phyloP scores from a whole-genome alignment of 176 grass and related monocot genomes.

The Saccharum officinarum region DNA sequence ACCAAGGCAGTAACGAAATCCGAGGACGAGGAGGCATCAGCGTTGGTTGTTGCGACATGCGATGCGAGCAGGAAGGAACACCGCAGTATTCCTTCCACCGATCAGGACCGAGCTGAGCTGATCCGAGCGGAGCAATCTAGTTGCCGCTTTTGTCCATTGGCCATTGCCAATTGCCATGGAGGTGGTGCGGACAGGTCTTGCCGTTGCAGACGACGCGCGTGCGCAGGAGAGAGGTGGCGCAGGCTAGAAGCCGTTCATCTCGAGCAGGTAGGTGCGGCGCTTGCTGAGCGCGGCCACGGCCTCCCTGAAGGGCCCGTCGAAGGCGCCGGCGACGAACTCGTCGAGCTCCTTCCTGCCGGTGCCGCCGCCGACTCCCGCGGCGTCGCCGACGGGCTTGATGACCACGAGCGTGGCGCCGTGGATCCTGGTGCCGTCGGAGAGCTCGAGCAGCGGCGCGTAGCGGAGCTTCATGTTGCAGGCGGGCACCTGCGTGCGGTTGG shows the following conservation, averaged over 20 bases:
- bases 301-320: constrained; percentile 65
- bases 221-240: neutral
- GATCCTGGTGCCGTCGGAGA: constrained; percentile 64
- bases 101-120: neutral
- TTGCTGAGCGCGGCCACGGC: constrained; percentile 61
- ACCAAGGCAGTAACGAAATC: constrained; percentile 40
- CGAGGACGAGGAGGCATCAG: constrained; percentile 5
- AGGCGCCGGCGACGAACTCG: constrained; percentile 49
- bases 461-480: constrained; percentile 88
- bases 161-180: neutral
- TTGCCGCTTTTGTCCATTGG: neutral
- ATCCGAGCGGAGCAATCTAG: neutral
- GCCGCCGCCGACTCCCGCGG: constrained; percentile 26
- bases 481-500: constrained; percentile 73
- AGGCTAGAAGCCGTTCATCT: constrained; percentile 85
- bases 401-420: constrained; percentile 74
- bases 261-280: constrained; percentile 72
- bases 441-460: constrained; percentile 68
- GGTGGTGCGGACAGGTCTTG: neutral
- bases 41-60: constrained; percentile 28
- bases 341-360: constrained; percentile 59
- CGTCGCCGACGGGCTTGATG: constrained; percentile 75
- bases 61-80: neutral
- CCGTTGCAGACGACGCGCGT: neutral
- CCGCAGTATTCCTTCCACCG: constrained; percentile 4